Evolutionary conservation across 257 asterid genomes (phyloP).

Genomic region (Forsythia viridissima): DNA sequence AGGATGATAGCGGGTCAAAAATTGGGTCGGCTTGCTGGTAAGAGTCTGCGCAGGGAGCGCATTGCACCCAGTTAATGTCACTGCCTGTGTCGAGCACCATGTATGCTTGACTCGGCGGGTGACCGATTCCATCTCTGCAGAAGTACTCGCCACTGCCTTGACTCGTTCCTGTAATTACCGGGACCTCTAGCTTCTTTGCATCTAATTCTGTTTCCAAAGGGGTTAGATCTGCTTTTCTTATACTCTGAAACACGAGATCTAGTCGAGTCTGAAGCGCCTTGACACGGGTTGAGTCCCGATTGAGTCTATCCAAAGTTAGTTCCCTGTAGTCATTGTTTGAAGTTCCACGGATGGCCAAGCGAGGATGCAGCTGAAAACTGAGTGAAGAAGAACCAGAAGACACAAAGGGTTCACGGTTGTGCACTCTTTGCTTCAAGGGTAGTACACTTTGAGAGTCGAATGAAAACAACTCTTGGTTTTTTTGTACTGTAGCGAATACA

Average conservation of each 20-base stretch:
- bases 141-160: constrained; percentile 99
- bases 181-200: constrained; percentile 57
- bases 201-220: constrained; percentile 56
- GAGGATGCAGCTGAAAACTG: constrained; percentile 62
- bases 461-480: constrained; percentile 44
- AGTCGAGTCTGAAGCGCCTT: constrained; percentile 65
- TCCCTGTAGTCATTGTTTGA: constrained; percentile 52
- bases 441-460: constrained; percentile 29
- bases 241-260: constrained; percentile 65
- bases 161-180: constrained; percentile 82
- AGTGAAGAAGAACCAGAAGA: constrained; percentile 31
- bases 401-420: constrained; percentile 26
- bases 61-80: constrained; percentile 91
- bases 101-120: constrained; percentile 65
- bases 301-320: constrained; percentile 58
- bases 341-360: constrained; percentile 48
- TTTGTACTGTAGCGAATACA: constrained; percentile 47
- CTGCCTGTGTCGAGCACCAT: constrained; percentile 96
- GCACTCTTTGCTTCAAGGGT: constrained; percentile 39
- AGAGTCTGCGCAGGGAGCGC: constrained; percentile 92
- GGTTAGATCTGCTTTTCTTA: constrained; percentile 60
- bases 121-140: constrained; percentile 80
- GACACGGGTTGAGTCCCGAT: constrained; percentile 75
- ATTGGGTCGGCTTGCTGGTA: constrained; percentile 98
- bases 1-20: constrained; percentile 69